A percentile compares a stretch with the other conserved stretches of the same genome.
Conservation (phyloP, 495 filamentous ascomycete genomes). For the Opeltia flavorubescens region DNA sequence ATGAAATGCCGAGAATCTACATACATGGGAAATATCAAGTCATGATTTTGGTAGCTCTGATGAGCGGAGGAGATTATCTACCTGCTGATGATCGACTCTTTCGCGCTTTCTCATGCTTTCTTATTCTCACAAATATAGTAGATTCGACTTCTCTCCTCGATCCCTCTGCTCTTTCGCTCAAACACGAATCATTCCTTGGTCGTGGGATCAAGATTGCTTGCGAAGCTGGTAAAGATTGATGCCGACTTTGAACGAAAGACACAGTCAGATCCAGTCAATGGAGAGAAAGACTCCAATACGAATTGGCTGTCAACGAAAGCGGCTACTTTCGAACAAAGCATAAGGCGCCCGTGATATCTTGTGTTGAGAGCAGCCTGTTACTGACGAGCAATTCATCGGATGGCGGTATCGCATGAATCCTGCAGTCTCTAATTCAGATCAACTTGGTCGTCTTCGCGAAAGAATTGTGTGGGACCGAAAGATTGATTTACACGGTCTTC, state of each 20-base stretch:
- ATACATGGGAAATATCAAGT: no score
- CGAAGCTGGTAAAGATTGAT: constrained; percentile 80
- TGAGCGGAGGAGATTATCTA: constrained; percentile 92
- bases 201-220: constrained; percentile 80
- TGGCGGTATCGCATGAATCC: constrained; percentile 79
- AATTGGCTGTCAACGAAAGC: constrained; percentile 73
- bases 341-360: constrained; percentile 54
- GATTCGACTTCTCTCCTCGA: no score
- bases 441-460: constrained; percentile 40
- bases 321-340: constrained; percentile 67
- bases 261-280: constrained; percentile 42
- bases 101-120: no score
- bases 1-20: no score
- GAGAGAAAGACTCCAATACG: constrained; percentile 58
- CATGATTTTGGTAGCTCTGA: constrained; percentile 88
- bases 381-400: constrained; percentile 70
- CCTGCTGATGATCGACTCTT: constrained; percentile 81
- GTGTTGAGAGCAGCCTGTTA: no score
- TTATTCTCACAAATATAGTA: no score
- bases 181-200: no score
- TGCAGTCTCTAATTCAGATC: constrained; percentile 50
- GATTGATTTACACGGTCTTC: constrained; percentile 52
- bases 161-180: no score
- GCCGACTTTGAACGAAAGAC: constrained; percentile 31
- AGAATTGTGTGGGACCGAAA: constrained; percentile 45